Base-by-base conservation (phyloP, 352 stramenopile genomes). In the Pythium scleroteichum region DNA sequence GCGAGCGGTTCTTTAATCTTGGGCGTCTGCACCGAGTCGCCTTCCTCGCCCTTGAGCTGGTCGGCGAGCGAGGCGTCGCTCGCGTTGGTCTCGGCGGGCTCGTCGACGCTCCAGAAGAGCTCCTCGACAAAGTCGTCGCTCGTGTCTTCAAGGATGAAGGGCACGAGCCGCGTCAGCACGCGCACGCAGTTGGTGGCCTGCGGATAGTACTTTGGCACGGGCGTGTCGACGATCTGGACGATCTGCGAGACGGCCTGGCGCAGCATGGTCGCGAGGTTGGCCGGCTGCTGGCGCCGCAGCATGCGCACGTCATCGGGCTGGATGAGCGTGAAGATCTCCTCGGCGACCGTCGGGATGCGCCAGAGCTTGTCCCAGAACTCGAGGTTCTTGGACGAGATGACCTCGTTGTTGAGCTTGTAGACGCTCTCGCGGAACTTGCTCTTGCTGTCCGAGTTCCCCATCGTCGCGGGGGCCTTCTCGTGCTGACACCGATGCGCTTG, bases 311-410 rank as follows among this genome's bases (percentile, higher is more conserved):
- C 86, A 32, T 95, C 86, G 4, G 85, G 84, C 66, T 95, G 86
- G 62, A 95, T 92, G 65, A 95, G 82, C 68, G 85, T 94, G 68
- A 94, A 94, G 70, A 95, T 93, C 64, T 95, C 86, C 59, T 95
- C 86, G 29, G 86, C 86, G 24, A 92, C 86, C 4, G 86, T 95
- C 44, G 81, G 86, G 53, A 95, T 93, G 64, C 84, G 85, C 86
- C 86, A 95, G 9, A 95, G 69, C 60, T 95, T 95, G 71, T 94
- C 85, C 86, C 86, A 95, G 71, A 95, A 95, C 69, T 95, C 86
- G 64, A 94, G 82, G 65, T 91, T 90, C 70, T 92, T 91, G 66
- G 72, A 72, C 49, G 81, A 91, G 39, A 95, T 78, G 9, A 91
- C 76, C 57, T 95, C 84, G 45, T 95, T 94, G 71, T 90, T 94